Evolutionary conservation across 208 protist genomes (phyloP).

Genomic region (Ichthyophonus hoferi): DNA sequence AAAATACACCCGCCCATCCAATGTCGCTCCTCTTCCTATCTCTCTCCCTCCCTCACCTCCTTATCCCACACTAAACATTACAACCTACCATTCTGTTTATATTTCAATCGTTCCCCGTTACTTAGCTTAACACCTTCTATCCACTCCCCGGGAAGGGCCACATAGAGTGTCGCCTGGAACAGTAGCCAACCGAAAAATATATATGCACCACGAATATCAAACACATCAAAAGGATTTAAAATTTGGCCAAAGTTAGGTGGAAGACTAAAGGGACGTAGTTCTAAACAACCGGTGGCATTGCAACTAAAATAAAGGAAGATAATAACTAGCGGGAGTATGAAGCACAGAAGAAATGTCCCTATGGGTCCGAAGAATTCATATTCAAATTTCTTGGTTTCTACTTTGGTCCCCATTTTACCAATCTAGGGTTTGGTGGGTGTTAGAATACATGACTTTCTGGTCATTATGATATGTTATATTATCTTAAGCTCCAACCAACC

Average conservation of each 20-base stretch:
- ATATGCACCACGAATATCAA: neutral
- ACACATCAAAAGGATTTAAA: neutral
- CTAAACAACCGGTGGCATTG: neutral
- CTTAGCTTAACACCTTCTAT: constrained; percentile 3
- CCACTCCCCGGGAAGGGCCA: neutral
- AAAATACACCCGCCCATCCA: too few relatives aligned
- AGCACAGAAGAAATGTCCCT: neutral
- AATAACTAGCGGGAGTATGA: neutral
- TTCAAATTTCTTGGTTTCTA: neutral
- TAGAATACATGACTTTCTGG: too few relatives aligned
- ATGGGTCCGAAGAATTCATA: neutral
- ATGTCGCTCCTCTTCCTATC: too few relatives aligned
- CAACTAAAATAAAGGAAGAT: neutral
- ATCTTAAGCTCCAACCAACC: too few relatives aligned
- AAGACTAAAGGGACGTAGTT: neutral
- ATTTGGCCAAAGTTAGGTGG: neutral
- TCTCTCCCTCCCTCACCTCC: neutral
- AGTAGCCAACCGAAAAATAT: constrained; percentile 6
- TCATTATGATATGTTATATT: too few relatives aligned
- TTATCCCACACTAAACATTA: neutral
- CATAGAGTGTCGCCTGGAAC: constrained; percentile 9
- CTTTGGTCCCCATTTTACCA: neutral
- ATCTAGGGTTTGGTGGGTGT: too few relatives aligned
- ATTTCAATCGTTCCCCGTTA: neutral
- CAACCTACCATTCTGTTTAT: constrained; percentile 18